phyloP scores from a whole-genome alignment of 805 yeast species.

The Metschnikowia corniflorae region DNA sequence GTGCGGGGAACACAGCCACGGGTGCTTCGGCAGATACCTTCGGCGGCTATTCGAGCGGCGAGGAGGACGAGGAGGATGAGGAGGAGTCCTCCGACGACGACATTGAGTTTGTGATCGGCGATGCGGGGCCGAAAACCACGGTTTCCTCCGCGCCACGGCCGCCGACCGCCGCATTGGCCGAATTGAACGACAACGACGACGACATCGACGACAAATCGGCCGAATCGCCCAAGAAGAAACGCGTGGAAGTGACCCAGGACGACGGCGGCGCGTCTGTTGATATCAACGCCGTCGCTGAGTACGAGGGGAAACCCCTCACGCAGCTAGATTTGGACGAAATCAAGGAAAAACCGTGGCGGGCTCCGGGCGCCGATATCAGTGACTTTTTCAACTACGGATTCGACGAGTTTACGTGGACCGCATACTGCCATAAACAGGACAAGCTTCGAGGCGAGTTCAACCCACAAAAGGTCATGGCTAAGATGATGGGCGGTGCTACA shows the following conservation, averaged over 20 bases:
- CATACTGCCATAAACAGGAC: slow-evolving; percentile 86
- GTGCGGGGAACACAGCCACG: not conserved
- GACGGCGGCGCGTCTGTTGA: slow-evolving; percentile 50
- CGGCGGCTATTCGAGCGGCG: not conserved
- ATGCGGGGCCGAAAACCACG: slow-evolving; percentile 23
- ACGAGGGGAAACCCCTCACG: slow-evolving; percentile 80
- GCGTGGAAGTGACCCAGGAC: slow-evolving; percentile 32
- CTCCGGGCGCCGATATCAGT: slow-evolving; percentile 91
- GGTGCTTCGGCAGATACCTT: not conserved
- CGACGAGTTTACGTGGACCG: slow-evolving; percentile 94
- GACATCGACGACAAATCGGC: slow-evolving; percentile 12
- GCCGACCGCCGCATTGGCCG: slow-evolving; percentile 30
- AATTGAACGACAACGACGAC: slow-evolving; percentile 26
- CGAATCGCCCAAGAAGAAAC: slow-evolving; percentile 12
- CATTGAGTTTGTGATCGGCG: slow-evolving; percentile 76
- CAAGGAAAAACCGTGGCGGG: slow-evolving; percentile 97
- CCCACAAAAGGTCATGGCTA: slow-evolving; percentile 74
- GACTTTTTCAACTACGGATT: slow-evolving; percentile 97
- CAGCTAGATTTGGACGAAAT: slow-evolving; percentile 74
- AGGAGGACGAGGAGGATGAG: slow-evolving; percentile 29
- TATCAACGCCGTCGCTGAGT: slow-evolving; percentile 67
- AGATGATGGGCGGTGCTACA: slow-evolving; percentile 42
- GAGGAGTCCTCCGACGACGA: slow-evolving; percentile 57
- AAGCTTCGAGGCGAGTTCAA: slow-evolving; percentile 73
- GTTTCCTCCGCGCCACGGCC: slow-evolving; percentile 25